Evolutionary conservation across 1,284 basidiomycete species (phyloP), one percentile per base, ranked within the genome.

Genomic region (Schizopora paradoxa): DNA sequence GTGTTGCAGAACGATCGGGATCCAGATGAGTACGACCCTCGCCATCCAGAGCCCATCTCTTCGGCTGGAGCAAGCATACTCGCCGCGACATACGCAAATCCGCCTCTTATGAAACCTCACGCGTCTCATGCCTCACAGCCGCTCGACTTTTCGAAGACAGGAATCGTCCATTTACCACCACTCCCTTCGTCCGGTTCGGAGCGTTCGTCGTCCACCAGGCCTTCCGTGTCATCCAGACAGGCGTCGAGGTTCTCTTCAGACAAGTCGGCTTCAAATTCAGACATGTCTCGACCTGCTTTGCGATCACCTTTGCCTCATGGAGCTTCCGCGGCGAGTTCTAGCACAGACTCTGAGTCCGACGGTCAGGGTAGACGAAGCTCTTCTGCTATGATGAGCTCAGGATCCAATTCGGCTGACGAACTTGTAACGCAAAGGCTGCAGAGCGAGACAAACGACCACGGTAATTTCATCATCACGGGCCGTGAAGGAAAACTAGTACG

Each of bases 381-480:
- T 4, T 36, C 28, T 19, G 19, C 13, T 16, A 41, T 18, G 21
- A 47, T 40, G 41, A 47, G 42, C 14, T 31, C 42, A 7, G 26
- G 43, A 25, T 35, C 43, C 7, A 55, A 56, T 6, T n/a, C n/a
- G n/a, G n/a, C n/a, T n/a, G 58, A 58, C 5, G 54, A 53, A 5
- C 62, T 73, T 31, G 65, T 83, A 41, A 82, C 81, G 0, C 66
- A 80, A 46, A 68, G 83, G 14, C 90, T 89, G 59, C 70, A 83
- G 58, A 80, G 91, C 58, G 65, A 75, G 6, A 66, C 80, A 52
- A 81, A 85, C 40, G 77, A 75, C 18, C 68, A 89, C 51, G 88
- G 89, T 0, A 72, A 86, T 56, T 83, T 90, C 60, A 70, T 91
- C 34, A 71, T 92, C 4, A 65, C 82, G 6, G 89, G 89, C 0